Evolutionary conservation across 2,329 filamentous ascomycete species (phyloP).

Genomic region (Tolypocladium cylindrosporum): DNA sequence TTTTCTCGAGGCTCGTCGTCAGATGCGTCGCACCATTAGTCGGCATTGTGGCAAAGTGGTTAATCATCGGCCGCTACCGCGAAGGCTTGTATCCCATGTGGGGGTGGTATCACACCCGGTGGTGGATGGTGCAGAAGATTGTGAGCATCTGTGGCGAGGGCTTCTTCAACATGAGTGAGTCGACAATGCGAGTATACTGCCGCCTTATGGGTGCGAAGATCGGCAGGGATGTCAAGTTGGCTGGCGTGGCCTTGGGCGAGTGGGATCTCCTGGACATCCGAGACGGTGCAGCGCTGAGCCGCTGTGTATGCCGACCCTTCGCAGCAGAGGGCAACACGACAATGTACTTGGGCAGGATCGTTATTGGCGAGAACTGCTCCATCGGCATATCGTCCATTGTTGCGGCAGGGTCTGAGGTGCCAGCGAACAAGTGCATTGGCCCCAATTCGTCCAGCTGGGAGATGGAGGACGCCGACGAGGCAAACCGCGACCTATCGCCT

Average conservation of each 20-base stretch:
- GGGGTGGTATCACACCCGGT: slow-evolving; percentile 46
- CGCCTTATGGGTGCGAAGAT: slow-evolving; percentile 43
- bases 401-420: slow-evolving; percentile 37
- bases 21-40: slow-evolving; percentile 30
- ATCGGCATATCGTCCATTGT: slow-evolving; percentile 39
- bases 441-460: slow-evolving; percentile 50
- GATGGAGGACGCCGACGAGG: slow-evolving; percentile 33
- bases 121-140: slow-evolving; percentile 49
- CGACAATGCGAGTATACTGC: slow-evolving; percentile 32
- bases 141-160: slow-evolving; percentile 38
- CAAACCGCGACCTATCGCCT: slow-evolving; percentile 32
- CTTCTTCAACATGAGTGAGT: slow-evolving; percentile 29
- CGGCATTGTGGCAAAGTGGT: slow-evolving; percentile 43
- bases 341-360: slow-evolving; percentile 45
- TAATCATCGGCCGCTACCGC: slow-evolving; percentile 40
- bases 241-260: slow-evolving; percentile 36
- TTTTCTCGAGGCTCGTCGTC: slow-evolving; percentile 28
- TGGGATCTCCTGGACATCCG: slow-evolving; percentile 46
- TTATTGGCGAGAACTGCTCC: slow-evolving; percentile 34
- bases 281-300: slow-evolving; percentile 35
- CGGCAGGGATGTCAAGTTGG: slow-evolving; percentile 38
- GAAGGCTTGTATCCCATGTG: slow-evolving; percentile 50
- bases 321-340: slow-evolving; percentile 45
- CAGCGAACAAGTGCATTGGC: slow-evolving; percentile 40
- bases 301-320: slow-evolving; percentile 40